phyloP scores from a whole-genome alignment of 2,329 filamentous ascomycete species.

The Grosmannia clavigera region DNA sequence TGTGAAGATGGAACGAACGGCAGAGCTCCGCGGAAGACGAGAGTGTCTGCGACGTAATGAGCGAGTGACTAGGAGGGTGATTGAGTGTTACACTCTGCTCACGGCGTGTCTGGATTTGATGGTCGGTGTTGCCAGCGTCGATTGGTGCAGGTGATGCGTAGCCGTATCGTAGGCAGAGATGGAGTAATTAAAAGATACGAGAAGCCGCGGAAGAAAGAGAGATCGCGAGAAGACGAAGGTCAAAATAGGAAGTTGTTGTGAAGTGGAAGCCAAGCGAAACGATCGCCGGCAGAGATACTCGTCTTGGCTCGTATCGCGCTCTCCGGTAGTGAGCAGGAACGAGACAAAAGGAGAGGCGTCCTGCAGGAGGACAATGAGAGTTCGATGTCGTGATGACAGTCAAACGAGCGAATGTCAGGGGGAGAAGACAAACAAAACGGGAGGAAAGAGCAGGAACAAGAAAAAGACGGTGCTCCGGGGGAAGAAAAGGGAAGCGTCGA shows the following conservation, averaged over 20 bases:
- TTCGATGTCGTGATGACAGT: background rate
- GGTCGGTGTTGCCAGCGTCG: background rate
- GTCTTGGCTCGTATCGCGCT: background rate
- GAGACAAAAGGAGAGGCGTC: background rate
- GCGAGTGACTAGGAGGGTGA: background rate
- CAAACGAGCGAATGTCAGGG: background rate
- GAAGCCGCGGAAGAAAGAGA: background rate
- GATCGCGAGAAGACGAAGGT: background rate
- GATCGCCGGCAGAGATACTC: background rate
- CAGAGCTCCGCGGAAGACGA: background rate
- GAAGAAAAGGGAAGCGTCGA: background rate
- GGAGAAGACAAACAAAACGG: conserved; percentile 1
- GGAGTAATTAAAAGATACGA: background rate
- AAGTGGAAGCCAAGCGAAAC: background rate
- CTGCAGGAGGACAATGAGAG: background rate
- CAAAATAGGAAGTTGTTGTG: background rate
- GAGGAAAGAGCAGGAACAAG: background rate
- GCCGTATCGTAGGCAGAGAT: background rate
- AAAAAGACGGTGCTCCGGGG: background rate
- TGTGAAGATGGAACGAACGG: background rate
- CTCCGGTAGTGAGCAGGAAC: background rate
- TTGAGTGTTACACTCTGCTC: background rate
- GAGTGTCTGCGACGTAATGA: background rate
- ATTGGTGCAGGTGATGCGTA: background rate
- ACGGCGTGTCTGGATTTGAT: background rate